These are phyloP conservation scores for Ceratorhiza oryzae-sativae DNA, from an alignment of 1,284 basidiomycete species.

Conservation along the genomic window DNA sequence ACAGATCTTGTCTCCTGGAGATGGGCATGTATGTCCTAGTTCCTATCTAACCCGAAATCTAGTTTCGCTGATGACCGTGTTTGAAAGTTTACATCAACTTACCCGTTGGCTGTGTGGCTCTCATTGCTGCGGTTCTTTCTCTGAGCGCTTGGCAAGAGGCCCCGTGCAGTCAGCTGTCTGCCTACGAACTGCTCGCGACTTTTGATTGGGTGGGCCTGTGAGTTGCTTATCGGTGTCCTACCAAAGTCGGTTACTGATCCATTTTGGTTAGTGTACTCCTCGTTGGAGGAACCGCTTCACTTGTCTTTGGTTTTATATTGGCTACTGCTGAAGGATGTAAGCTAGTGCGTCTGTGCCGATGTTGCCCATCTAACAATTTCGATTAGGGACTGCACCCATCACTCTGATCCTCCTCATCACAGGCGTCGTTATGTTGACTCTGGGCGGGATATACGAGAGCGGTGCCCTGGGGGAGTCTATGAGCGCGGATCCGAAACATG, in stretches of 20 bases:
- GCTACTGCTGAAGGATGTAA: constrained; percentile 71
- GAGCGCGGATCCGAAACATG: constrained; percentile 55
- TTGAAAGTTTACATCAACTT: constrained; percentile 76
- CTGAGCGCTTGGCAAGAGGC: constrained; percentile 54
- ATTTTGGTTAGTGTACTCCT: constrained; percentile 63
- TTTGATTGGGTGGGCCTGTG: constrained; percentile 81
- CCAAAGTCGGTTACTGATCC: constrained; percentile 6
- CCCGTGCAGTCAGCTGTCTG: constrained; percentile 12
- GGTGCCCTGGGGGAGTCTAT: constrained; percentile 14
- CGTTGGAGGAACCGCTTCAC: constrained; percentile 72
- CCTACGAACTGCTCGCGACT: constrained; percentile 46
- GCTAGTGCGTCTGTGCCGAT: constrained; percentile 47
- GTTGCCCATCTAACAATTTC: not conserved
- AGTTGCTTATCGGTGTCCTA: constrained; percentile 48
- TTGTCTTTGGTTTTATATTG: constrained; percentile 79
- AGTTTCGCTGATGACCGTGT: constrained; percentile 32
- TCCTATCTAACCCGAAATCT: constrained; percentile 23
- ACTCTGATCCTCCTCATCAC: constrained; percentile 19
- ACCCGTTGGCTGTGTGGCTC: constrained; percentile 69
- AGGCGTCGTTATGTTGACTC: not conserved
- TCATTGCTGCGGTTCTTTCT: constrained; percentile 63
- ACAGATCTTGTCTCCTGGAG: constrained; percentile 61
- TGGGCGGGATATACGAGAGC: constrained; percentile 30
- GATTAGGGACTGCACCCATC: not conserved
- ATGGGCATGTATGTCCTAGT: constrained; percentile 73